Conservation (phyloP, 2,329 filamentous ascomycete genomes). For the Fusarium sp. region DNA sequence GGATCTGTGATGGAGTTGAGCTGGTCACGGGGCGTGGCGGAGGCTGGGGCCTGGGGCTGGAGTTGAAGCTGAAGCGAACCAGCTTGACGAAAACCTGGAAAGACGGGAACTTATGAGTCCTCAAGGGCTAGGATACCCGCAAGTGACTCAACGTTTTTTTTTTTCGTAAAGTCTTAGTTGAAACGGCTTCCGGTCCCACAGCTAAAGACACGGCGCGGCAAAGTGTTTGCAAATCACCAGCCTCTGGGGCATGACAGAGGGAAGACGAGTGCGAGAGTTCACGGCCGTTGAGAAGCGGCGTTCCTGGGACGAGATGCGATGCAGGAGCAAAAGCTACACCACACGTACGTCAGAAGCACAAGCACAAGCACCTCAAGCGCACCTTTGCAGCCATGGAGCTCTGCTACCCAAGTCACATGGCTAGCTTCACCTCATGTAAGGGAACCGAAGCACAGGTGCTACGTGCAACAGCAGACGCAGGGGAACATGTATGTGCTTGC, state of each 20-base stretch:
- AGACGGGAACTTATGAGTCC: constrained; percentile 6
- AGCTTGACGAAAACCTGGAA: neutral
- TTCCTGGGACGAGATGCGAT: constrained; percentile 28
- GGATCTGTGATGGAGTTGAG: neutral
- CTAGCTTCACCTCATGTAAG: constrained; percentile 19
- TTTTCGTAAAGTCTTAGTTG: constrained; percentile 24
- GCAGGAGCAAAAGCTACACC: constrained; percentile 32
- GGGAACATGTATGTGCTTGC: constrained; percentile 28
- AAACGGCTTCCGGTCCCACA: constrained; percentile 41
- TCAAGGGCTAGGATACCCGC: constrained; percentile 26
- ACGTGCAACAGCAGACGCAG: constrained; percentile 31
- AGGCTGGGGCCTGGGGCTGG: constrained; percentile 31
- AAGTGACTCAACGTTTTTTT: constrained; percentile 35
- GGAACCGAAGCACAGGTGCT: constrained; percentile 20
- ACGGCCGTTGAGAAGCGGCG: constrained; percentile 26
- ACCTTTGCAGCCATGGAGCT: constrained; percentile 11
- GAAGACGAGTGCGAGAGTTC: constrained; percentile 15
- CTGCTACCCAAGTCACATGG: constrained; percentile 34
- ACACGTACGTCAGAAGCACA: constrained; percentile 10
- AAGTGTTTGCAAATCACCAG: constrained; percentile 19
- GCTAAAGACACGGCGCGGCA: constrained; percentile 24
- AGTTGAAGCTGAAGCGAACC: constrained; percentile 2
- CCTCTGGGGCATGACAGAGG: constrained; percentile 7
- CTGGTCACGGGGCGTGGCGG: constrained; percentile 8
- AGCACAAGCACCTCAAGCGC: constrained; percentile 12